These are phyloP conservation scores for Gossypium bickii DNA, from an alignment of 345 rosid species.

Conservation along the genomic window DNA sequence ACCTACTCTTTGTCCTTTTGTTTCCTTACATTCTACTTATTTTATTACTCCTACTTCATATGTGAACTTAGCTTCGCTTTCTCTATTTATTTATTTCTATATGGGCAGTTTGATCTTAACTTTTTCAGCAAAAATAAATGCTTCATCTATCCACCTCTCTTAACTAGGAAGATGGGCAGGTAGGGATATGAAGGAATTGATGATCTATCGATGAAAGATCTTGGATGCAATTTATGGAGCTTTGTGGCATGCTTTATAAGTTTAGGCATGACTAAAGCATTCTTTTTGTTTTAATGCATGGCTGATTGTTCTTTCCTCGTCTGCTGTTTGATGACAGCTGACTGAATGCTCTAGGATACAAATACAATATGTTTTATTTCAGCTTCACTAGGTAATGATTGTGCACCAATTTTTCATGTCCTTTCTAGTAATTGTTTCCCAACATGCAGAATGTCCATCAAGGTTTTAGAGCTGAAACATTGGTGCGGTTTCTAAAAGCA, in stretches of 20 bases:
- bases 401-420: neutral
- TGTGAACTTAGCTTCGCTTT: neutral
- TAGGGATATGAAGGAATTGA: neutral
- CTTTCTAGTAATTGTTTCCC: slow-evolving; percentile 2
- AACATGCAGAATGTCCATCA: slow-evolving; percentile 60
- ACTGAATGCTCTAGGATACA: neutral
- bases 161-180: no score
- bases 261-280: neutral
- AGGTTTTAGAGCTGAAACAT: slow-evolving; percentile 55
- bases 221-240: neutral
- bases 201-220: neutral
- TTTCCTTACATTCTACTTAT: neutral
- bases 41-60: neutral
- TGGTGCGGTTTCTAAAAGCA: slow-evolving; percentile 66
- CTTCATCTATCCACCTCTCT: no score
- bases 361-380: neutral
- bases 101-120: no score
- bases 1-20: neutral
- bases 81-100: neutral
- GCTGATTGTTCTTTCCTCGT: neutral
- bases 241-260: neutral
- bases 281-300: neutral
- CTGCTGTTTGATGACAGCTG: neutral
- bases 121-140: no score
- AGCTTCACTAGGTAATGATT: neutral